Evolutionary conservation across 1,284 basidiomycete species (phyloP).

Genomic region (Thecaphora thlaspeos): DNA sequence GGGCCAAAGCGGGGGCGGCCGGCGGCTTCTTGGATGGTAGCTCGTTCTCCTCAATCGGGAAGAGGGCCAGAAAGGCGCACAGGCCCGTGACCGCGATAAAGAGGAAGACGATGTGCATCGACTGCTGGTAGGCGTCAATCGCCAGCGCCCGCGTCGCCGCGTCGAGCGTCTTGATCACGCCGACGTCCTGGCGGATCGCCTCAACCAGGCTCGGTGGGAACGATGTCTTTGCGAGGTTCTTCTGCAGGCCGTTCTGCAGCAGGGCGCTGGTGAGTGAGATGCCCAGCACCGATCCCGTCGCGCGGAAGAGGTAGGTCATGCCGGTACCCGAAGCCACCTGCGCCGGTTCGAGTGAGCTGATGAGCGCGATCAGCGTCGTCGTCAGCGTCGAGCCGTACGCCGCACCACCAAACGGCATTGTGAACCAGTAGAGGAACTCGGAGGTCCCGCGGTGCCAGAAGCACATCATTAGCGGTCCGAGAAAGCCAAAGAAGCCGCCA

Average conservation of each 20-base stretch:
- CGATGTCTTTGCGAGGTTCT: slow-evolving; percentile 41
- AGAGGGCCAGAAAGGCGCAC: slow-evolving; percentile 51
- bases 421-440: slow-evolving; percentile 55
- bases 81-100: slow-evolving; percentile 52
- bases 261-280: slow-evolving; percentile 58
- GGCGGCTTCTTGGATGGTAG: slow-evolving; percentile 53
- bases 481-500: slow-evolving; percentile 50
- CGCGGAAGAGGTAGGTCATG: slow-evolving; percentile 59
- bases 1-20: too few species aligned
- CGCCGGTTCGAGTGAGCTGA: slow-evolving; percentile 57
- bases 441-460: slow-evolving; percentile 56
- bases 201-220: slow-evolving; percentile 51
- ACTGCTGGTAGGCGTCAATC: slow-evolving; percentile 55
- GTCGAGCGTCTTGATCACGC: slow-evolving; percentile 46
- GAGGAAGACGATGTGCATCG: slow-evolving; percentile 58
- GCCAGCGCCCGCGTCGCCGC: slow-evolving; percentile 43
- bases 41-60: slow-evolving; percentile 56
- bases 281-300: slow-evolving; percentile 58
- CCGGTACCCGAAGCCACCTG: slow-evolving; percentile 58
- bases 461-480: slow-evolving; percentile 58
- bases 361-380: slow-evolving; percentile 57
- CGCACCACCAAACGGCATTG: slow-evolving; percentile 55
- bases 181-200: slow-evolving; percentile 55
- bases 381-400: slow-evolving; percentile 57
- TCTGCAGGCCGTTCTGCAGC: slow-evolving; percentile 57